Base-by-base conservation (phyloP, 768 basidiomycete genomes). In the Lactarius sp. region DNA sequence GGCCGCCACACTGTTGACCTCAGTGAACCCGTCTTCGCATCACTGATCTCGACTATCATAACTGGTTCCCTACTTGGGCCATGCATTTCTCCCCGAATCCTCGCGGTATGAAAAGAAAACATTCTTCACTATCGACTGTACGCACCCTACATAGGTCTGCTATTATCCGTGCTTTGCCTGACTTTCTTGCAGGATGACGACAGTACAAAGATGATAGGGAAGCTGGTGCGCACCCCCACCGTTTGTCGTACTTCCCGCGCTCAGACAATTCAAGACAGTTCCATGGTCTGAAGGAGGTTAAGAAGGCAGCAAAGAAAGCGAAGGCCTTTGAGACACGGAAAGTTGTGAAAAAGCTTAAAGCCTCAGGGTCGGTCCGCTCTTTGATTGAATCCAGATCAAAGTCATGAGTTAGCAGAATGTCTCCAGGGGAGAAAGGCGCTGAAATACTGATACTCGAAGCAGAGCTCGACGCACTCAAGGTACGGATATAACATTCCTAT, bases 261-360 rank as follows among this genome's bases (percentile, higher is more conserved):
- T 22, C 39, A 41, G 18, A 60, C 34, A 56, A 31, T 18, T 16
- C 37, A 55, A 65, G 60, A 56, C 67, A 96, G 94, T 85, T 90
- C 69, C 90, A 90, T 71, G 82, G 82, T 62, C 71, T 88, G 55
- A 88, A 83, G 71, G 87, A 88, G 67, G 81, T 90, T 9, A 81
- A 81, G 66, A 89, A 88, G 69, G 83, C 86, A 5, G 83, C 87
- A 34, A 95, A 92, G 77, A 91, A 88, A 70, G 87, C 88, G 10
- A 91, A 85, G 71, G 75, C 81, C 0, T 90, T 91, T 65, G 94
- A 96, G 76, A 83, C 83, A 0, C 90, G 87, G 73, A 89, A 87
- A 71, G 74, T 88, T n/a, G 81, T 94, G 62, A 95, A 93, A 78
- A 86, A 83, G 73, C 75, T 94, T 34, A 93, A 90, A 73, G 80